These are phyloP conservation scores for Ophiostoma fasciatum DNA, from an alignment of 2,329 filamentous ascomycete species.

Conservation along the genomic window DNA sequence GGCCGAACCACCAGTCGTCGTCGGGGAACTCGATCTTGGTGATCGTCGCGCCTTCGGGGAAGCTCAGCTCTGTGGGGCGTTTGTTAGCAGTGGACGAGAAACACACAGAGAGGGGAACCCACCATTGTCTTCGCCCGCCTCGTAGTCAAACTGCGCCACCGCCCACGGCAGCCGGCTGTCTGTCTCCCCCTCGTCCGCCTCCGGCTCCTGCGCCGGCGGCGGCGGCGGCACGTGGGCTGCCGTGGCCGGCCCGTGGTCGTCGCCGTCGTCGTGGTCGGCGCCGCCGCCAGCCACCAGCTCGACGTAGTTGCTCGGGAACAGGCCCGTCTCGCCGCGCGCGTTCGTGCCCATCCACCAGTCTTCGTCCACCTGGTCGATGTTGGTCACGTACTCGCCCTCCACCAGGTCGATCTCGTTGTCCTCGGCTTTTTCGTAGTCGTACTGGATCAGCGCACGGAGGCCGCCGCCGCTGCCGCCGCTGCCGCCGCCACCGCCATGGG, in stretches of 20 bases:
- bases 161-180: constrained; percentile 45
- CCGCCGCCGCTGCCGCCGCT: constrained; percentile 28
- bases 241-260: constrained; percentile 9
- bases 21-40: constrained; percentile 85
- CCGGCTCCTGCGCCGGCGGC: constrained; percentile 15
- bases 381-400: constrained; percentile 75
- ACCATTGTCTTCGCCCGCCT: constrained; percentile 90
- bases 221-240: constrained; percentile 13
- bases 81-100: constrained; percentile 16
- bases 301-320: constrained; percentile 97
- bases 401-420: constrained; percentile 88
- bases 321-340: constrained; percentile 62
- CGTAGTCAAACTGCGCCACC: constrained; percentile 85
- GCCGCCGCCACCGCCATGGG: constrained; percentile 17
- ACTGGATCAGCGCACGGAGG: constrained; percentile 66
- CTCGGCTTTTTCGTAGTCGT: constrained; percentile 95
- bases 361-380: constrained; percentile 94
- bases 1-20: constrained; percentile 97
- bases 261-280: constrained; percentile 19
- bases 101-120: constrained; percentile 14
- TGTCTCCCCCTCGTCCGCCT: constrained; percentile 19
- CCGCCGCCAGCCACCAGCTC: constrained; percentile 57
- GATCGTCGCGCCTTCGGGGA: constrained; percentile 78
- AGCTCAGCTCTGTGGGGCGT: constrained; percentile 50
- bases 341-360: constrained; percentile 99